Evolutionary conservation across 2,329 filamentous ascomycete genomes (phyloP), one percentile per base, ranked within the genome.

Genomic region (Stachybotrys elegans): DNA sequence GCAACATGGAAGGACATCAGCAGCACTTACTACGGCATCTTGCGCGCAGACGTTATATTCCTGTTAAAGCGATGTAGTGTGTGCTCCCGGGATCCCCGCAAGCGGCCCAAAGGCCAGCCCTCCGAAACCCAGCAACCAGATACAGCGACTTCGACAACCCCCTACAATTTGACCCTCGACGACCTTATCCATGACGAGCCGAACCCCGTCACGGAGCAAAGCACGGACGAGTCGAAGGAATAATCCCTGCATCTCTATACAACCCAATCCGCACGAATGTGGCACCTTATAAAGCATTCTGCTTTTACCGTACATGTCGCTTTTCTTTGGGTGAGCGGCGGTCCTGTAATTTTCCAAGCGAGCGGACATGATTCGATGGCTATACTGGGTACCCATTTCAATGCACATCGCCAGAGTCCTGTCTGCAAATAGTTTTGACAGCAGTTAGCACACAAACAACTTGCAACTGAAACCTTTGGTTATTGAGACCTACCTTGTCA

Each of bases 11-110:
- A 40, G 8, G 36, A 42, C 9, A 40, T 49, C 35, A 50, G 37
- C 39, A 20, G 23, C 4, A 13, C 23, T 12, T 50, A 50, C 21
- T 45, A 48, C 32, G 48, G 48, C 5, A 49, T 50, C 34, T 35
- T 49, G 40, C 44, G 48, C 8, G 42, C 42, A 17, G 48, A 50
- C 34, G 44, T 49, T 32, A 50, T 49, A 36, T 48, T 46, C 31
- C 40, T 50, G 17, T 23, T 50, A 16, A 48, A 47, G 32, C 35
- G 29, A 35, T 50, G 48, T 19, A 16, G 27, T 12, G 16, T 45
- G 13, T 50, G 48, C 46, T 22, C 22, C 19, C 21, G 12, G 6
- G 22, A 41, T 41, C 39, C 39, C 32, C 32, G 32, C 32, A 35
- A 35, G 32, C 32, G 32, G 9, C 32, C 32, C 32, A 35, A 35